Percentiles rank a stretch among this genome's conserved stretches.
Conservation (phyloP, 768 basidiomycete genomes). For the Pleurotus giganteus region DNA sequence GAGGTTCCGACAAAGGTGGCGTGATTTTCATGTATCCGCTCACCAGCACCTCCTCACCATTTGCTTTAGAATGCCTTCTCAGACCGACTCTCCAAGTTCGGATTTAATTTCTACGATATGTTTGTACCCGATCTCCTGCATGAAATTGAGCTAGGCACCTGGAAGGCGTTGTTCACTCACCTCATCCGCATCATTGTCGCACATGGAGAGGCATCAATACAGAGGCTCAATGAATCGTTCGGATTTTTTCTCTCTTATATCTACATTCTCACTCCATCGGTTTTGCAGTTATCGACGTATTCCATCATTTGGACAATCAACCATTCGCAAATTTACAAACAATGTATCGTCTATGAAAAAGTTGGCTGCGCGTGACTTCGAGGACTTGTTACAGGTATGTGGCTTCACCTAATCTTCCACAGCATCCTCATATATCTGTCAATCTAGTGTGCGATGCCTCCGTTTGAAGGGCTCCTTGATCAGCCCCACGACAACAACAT, state of each 20-base stretch:
- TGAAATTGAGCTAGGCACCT: constrained; percentile 16
- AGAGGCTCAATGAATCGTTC: constrained; percentile 30
- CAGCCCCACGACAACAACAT: constrained; percentile 19
- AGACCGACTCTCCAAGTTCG: constrained; percentile 25
- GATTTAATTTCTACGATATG: constrained; percentile 34
- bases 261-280: background rate
- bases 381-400: constrained; percentile 38
- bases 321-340: constrained; percentile 26
- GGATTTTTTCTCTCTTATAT: background rate
- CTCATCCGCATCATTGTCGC: constrained; percentile 31
- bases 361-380: constrained; percentile 32
- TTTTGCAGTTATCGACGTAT: constrained; percentile 21
- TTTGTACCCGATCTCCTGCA: constrained; percentile 40
- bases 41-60: no score
- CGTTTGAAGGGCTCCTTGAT: constrained; percentile 34
- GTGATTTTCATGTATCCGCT: background rate
- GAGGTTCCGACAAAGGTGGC: constrained; percentile 7
- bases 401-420: background rate
- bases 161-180: background rate
- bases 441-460: constrained; percentile 33
- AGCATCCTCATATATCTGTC: background rate
- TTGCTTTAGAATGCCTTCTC: constrained; percentile 33
- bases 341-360: constrained; percentile 32
- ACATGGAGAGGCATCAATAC: constrained; percentile 18
- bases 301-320: constrained; percentile 22